phyloP scores from a whole-genome alignment of 169 alveolate species.

The Cryptosporidium baileyi region DNA sequence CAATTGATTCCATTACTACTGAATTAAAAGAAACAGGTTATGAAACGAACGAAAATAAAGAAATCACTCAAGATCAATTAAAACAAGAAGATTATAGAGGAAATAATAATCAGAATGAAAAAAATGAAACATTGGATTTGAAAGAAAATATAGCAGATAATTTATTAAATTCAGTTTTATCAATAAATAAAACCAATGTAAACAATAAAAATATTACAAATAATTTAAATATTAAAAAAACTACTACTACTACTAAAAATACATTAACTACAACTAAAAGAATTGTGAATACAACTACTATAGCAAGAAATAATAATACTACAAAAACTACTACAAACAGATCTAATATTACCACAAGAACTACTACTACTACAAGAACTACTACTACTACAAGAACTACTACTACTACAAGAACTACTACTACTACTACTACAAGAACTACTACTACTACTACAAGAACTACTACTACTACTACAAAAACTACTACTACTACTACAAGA shows the following conservation, averaged over 20 bases:
- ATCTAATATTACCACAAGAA: not conserved
- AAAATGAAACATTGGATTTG: no score
- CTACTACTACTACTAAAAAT: not conserved
- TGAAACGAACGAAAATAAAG: no score
- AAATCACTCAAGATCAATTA: no score
- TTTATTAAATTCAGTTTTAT: no score
- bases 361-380: not conserved
- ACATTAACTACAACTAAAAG: not conserved
- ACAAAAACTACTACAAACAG: not conserved
- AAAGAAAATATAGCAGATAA: no score
- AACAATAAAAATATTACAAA: not conserved
- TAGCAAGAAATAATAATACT: not conserved
- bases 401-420: not conserved
- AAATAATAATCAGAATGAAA: no score
- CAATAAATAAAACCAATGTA: not conserved
- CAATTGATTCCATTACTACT: no score
- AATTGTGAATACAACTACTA: not conserved
- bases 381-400: not conserved
- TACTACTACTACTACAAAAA: not conserved
- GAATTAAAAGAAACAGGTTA: no score
- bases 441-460: conserved; percentile 7
- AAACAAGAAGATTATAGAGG: no score
- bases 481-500: not conserved
- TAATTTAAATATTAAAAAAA: not conserved
- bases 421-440: not conserved